Base-by-base conservation (phyloP, 2,329 filamentous ascomycete species). In the Balansia obtecta region DNA sequence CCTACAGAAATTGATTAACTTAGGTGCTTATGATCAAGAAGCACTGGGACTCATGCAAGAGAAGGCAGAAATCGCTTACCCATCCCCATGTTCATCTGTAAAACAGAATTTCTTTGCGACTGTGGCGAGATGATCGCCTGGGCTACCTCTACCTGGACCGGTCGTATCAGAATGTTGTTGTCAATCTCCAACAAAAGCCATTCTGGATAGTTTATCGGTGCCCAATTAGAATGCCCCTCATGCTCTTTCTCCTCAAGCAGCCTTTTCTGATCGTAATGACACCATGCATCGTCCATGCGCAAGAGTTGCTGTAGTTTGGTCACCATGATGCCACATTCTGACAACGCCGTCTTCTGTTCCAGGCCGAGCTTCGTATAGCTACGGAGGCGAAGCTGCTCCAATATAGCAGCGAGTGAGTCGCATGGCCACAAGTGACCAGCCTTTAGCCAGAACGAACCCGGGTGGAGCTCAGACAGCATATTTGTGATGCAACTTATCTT, bases 31-130 rank as follows among this genome's bases (percentile, higher is more conserved):
- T 34, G n/a, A 32, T 16, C 4, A 18, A 18, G 4, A 27, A 27
- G 27, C 27, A 27, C 27, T 27, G 4, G 5, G 27, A 7, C 27
- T 27, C 27, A 27, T 27, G 15, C 8, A 8, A 46, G 2, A 16
- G 12, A 15, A 46, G n/a, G 6, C 2, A 85, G 76, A 0, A 80
- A 82, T 0, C 77, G 79, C 54, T 85, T 85, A 0, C 82, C 82
- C 57, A 83, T 73, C 0, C 82, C 82, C 82, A 86, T 86, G 56
- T 83, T 83, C 8, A 86, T 61, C 56, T 85, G 80, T 65, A 84
- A 71, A 1, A 81, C 72, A 0, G 70, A 60, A 54, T 80, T 83
- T 0, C 57, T 43, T 0, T 57, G 60, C 0, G 56, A 58, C 0
- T 58, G 54, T 0, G 71, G 70, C 0, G 56, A 49, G 7, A 70